Evolutionary conservation across 2,329 filamentous ascomycete genomes (phyloP).

Genomic region (Clarireedia homoeocarpa): DNA sequence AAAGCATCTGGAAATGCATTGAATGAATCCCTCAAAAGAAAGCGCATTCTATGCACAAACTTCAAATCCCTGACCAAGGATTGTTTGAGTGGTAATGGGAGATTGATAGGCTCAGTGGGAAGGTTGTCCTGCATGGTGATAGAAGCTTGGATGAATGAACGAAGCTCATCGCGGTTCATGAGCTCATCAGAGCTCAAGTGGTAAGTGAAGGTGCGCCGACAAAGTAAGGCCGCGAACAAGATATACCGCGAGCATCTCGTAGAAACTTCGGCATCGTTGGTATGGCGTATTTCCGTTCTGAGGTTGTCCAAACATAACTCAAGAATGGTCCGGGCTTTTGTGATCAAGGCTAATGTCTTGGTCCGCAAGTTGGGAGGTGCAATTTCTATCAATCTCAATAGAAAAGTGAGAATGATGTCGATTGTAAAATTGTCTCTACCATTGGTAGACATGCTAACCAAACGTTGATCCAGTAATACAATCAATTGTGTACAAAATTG

Average conservation of each 20-base stretch:
- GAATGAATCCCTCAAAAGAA: slow-evolving; percentile 32
- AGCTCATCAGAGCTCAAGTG: not conserved
- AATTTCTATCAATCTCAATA: slow-evolving; percentile 32
- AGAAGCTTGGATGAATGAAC: slow-evolving; percentile 33
- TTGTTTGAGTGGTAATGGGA: slow-evolving; percentile 31
- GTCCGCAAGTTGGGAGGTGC: not conserved
- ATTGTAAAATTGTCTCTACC: slow-evolving; percentile 54
- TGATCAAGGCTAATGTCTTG: slow-evolving; percentile 30
- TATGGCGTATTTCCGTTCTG: slow-evolving; percentile 36
- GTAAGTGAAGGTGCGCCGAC: slow-evolving; percentile 38
- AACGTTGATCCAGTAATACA: slow-evolving; percentile 38
- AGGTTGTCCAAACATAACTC: slow-evolving; percentile 43
- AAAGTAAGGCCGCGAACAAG: slow-evolving; percentile 49
- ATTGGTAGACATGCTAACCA: slow-evolving; percentile 42
- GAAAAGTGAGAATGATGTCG: slow-evolving; percentile 47
- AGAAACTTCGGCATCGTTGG: slow-evolving; percentile 32
- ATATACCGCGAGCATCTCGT: slow-evolving; percentile 37
- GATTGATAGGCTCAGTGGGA: slow-evolving; percentile 29
- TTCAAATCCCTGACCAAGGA: slow-evolving; percentile 41
- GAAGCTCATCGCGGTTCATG: slow-evolving; percentile 15
- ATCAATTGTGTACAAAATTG: slow-evolving; percentile 42
- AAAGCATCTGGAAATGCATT: slow-evolving; percentile 25
- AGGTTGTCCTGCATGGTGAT: slow-evolving; percentile 42
- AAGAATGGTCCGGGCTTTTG: slow-evolving; percentile 35
- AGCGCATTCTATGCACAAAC: slow-evolving; percentile 32